Evolutionary conservation across 2,329 filamentous ascomycete species (phyloP).

Genomic region (Myriosclerotinia duriaeana): DNA sequence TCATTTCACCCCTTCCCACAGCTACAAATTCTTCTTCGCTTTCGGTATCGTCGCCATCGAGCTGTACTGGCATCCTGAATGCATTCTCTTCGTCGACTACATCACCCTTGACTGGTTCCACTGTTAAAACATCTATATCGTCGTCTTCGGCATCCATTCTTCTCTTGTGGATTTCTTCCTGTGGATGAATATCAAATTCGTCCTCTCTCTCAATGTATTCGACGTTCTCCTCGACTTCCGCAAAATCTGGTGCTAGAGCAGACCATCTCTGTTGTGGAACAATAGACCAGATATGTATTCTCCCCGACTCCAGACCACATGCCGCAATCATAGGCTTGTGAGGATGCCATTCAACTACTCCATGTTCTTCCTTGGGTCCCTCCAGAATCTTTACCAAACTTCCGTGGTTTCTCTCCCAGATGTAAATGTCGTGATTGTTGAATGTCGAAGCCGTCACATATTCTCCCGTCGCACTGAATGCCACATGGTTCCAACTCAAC

Average conservation of each 20-base stretch:
- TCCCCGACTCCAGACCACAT: constrained; percentile 87
- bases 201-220: constrained; percentile 95
- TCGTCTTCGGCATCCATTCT: constrained; percentile 91
- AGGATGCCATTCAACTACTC: constrained; percentile 97
- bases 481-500: constrained; percentile 94
- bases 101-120: constrained; percentile 64
- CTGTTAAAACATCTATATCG: constrained; percentile 82
- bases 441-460: constrained; percentile 96
- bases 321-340: constrained; percentile 82
- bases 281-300: constrained; percentile 95
- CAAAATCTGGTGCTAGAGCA: constrained; percentile 92
- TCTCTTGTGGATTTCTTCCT: constrained; percentile 90
- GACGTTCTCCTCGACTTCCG: constrained; percentile 96
- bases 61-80: constrained; percentile 92
- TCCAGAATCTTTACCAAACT: constrained; percentile 96
- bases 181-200: constrained; percentile 95
- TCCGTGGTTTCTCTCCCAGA: constrained; percentile 93
- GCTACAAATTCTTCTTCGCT: constrained; percentile 84
- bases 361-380: constrained; percentile 93
- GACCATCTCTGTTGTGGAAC: constrained; percentile 96
- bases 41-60: constrained; percentile 90
- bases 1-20: constrained; percentile 76
- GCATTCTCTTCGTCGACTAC: constrained; percentile 54
- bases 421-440: constrained; percentile 98
- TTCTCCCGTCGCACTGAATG: constrained; percentile 90